These are phyloP conservation scores for Dictyostelium capitatum DNA, from an alignment of 78 protist genomes.

Conservation along the genomic window DNA sequence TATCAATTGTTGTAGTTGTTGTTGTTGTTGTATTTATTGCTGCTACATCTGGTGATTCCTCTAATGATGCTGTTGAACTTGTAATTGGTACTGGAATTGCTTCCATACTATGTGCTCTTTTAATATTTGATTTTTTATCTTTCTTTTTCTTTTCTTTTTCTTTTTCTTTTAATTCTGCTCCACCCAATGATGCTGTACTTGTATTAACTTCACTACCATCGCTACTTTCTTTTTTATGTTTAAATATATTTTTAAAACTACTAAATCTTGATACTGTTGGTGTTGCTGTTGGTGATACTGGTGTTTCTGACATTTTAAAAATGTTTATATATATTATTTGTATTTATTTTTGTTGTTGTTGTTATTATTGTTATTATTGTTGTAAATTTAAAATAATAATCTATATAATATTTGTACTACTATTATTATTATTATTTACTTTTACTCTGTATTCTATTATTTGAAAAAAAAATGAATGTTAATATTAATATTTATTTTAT, in stretches of 20 bases:
- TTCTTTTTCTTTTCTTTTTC: background rate
- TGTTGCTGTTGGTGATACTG: background rate
- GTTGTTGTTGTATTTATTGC: background rate
- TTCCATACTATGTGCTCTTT: constrained; percentile 18
- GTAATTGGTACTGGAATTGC: too few species aligned
- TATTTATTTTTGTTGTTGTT: background rate
- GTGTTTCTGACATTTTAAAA: constrained; percentile 1
- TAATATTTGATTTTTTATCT: background rate
- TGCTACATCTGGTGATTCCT: background rate
- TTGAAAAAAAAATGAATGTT: too few species aligned
- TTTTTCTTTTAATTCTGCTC: background rate
- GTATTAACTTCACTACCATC: background rate
- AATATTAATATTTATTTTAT: too few species aligned
- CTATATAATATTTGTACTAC: too few species aligned
- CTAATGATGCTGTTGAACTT: too few species aligned
- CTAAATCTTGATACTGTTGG: constrained; percentile 4
- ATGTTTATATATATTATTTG: background rate
- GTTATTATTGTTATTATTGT: background rate
- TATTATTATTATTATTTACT: too few species aligned
- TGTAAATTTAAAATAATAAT: too few species aligned
- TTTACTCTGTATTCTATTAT: too few species aligned
- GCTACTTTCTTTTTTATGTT: constrained; percentile 3
- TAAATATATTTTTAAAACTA: constrained; percentile 16
- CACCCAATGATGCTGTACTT: background rate
- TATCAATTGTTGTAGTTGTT: background rate